phyloP scores from a whole-genome alignment of 2,329 filamentous ascomycete species.

The Penicillium palitans region DNA sequence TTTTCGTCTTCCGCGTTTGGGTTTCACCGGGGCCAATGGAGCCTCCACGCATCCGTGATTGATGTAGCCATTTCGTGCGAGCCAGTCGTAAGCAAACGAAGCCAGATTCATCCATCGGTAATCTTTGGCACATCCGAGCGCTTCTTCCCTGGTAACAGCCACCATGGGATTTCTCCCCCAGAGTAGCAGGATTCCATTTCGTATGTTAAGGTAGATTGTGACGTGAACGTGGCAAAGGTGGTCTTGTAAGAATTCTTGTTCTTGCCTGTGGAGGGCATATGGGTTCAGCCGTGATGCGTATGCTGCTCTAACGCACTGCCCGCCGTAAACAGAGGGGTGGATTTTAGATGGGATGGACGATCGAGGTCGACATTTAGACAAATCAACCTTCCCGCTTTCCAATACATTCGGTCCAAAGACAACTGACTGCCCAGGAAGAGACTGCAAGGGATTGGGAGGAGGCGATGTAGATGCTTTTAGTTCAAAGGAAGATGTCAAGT shows the following conservation, averaged over 20 bases:
- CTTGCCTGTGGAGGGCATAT: conserved; percentile 80
- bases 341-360: conserved; percentile 81
- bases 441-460: conserved; percentile 20
- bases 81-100: conserved; percentile 87
- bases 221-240: conserved; percentile 87
- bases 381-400: conserved; percentile 32
- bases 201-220: conserved; percentile 92
- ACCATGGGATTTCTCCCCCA: conserved; percentile 87
- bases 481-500: conserved; percentile 26
- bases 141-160: conserved; percentile 78
- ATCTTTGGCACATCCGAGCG: conserved; percentile 85
- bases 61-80: conserved; percentile 87
- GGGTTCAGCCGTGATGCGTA: conserved; percentile 87
- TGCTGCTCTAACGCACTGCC: conserved; percentile 85
- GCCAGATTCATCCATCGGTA: conserved; percentile 85
- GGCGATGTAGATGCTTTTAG: conserved; percentile 31
- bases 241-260: conserved; percentile 76
- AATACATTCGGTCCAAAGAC: conserved; percentile 20
- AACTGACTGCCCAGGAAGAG: conserved; percentile 16
- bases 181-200: conserved; percentile 86
- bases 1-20: conserved; percentile 46
- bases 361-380: conserved; percentile 64
- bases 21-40: conserved; percentile 47
- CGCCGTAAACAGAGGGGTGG: conserved; percentile 75
- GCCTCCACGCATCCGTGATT: conserved; percentile 90